phyloP scores from a whole-genome alignment of 2,329 filamentous ascomycete species.

The Talaromyces sp. region DNA sequence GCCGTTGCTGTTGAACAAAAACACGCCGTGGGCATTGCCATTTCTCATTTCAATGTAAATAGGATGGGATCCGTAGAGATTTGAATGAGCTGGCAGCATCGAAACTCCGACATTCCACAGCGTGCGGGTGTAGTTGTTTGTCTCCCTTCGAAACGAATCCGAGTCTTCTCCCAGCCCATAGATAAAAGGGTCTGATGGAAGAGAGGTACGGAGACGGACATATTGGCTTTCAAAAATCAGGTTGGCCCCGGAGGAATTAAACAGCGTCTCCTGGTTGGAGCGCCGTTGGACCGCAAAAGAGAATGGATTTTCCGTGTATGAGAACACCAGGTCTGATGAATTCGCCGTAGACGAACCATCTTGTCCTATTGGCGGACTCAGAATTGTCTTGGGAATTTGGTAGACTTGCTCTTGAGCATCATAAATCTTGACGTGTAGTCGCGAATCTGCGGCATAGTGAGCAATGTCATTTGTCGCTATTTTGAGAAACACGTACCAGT shows the following conservation, averaged over 20 bases:
- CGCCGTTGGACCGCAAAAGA: conserved; percentile 54
- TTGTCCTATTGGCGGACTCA: conserved; percentile 52
- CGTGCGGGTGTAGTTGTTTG: conserved; percentile 64
- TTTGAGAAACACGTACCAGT: conserved; percentile 17
- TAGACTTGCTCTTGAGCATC: conserved; percentile 66
- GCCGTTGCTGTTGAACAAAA: conserved; percentile 66
- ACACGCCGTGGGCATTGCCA: conserved; percentile 55
- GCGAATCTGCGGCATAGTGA: conserved; percentile 19
- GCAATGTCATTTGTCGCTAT: not conserved
- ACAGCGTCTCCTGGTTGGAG: conserved; percentile 41
- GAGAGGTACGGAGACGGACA: conserved; percentile 63
- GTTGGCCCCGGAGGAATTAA: conserved; percentile 62
- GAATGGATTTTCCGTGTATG: conserved; percentile 55
- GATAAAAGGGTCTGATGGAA: conserved; percentile 64
- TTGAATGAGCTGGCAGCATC: conserved; percentile 53
- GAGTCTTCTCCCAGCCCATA: conserved; percentile 77
- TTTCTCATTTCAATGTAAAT: conserved; percentile 69
- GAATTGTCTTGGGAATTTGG: conserved; percentile 65
- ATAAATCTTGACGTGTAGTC: conserved; percentile 68
- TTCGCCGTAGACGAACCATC: conserved; percentile 42
- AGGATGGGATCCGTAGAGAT: conserved; percentile 69
- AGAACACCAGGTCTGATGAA: conserved; percentile 39
- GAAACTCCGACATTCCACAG: conserved; percentile 66
- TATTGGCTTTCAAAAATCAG: conserved; percentile 77
- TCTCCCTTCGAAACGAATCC: conserved; percentile 63